Evolutionary conservation across 2,329 filamentous ascomycete genomes (phyloP).

Genomic region (Cladosporium oxysporum): DNA sequence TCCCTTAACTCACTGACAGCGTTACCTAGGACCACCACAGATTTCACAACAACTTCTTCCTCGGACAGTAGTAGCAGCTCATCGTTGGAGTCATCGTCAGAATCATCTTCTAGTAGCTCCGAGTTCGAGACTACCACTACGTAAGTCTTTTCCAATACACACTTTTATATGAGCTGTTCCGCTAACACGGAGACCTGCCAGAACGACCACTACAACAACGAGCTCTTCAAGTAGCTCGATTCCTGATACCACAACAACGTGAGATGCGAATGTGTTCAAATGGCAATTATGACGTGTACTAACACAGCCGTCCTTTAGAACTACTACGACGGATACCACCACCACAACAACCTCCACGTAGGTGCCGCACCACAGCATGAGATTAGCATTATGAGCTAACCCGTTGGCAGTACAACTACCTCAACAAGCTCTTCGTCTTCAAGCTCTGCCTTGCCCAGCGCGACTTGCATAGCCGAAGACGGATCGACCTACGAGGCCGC

Average conservation of each 20-base stretch:
- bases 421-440: slow-evolving; percentile 2
- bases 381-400: not conserved
- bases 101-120: not conserved
- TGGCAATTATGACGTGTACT: not conserved
- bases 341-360: slow-evolving; percentile 11
- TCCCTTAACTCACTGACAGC: not conserved
- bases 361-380: not conserved
- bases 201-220: not conserved
- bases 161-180: not conserved
- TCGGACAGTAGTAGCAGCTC: not conserved
- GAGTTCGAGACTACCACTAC: not conserved
- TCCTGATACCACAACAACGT: slow-evolving; percentile 1
- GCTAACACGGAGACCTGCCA: not conserved
- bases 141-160: not conserved
- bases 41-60: not conserved
- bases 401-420: not conserved
- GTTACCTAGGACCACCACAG: not conserved
- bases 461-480: slow-evolving; percentile 1
- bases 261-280: not conserved
- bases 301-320: not conserved
- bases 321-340: slow-evolving; percentile 2
- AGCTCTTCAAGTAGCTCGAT: not conserved
- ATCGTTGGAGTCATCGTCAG: not conserved
- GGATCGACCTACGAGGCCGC: not conserved
- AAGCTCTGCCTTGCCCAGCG: not conserved